Conservation (phyloP, 139 green algal species). For the Chlorella sp. region DNA sequence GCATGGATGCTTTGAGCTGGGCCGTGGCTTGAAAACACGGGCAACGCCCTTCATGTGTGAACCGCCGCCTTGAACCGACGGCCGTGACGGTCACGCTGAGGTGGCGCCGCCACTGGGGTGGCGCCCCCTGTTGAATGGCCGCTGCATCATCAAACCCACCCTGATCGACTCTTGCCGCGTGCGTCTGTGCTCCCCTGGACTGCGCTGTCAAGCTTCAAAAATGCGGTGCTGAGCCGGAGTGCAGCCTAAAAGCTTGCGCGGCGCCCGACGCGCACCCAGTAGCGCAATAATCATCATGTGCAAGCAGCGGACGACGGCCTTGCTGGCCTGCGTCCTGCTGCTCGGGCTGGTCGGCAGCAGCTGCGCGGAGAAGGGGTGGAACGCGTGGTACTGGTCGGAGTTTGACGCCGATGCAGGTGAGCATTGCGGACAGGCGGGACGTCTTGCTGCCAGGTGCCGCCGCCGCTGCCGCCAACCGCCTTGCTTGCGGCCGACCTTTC, state of each 20-base stretch:
- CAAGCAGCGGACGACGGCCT: too few relatives aligned
- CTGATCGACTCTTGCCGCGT: too few relatives aligned
- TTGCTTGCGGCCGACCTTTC: not conserved
- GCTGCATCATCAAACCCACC: too few relatives aligned
- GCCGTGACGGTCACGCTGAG: too few relatives aligned
- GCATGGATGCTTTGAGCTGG: too few relatives aligned
- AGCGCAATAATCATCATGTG: too few relatives aligned
- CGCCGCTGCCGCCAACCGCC: not conserved
- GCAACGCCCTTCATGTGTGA: not conserved
- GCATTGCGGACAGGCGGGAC: not conserved
- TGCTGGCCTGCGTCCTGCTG: not conserved
- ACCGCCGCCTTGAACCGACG: too few relatives aligned
- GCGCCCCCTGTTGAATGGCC: too few relatives aligned
- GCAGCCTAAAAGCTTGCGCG: not conserved
- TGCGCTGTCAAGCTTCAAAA: too few relatives aligned
- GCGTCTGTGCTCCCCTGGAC: too few relatives aligned
- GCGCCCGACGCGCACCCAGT: too few relatives aligned
- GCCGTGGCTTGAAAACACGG: not conserved
- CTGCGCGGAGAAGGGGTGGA: constrained; percentile 1
- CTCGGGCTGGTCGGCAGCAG: not conserved
- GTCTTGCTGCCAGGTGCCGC: not conserved
- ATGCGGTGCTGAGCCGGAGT: not conserved
- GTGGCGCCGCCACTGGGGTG: too few relatives aligned
- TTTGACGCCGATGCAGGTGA: constrained; percentile 19
- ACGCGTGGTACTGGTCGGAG: constrained; percentile 24